Conservation (phyloP, 2,329 filamentous ascomycete species). For the Trichoderma afroharzianum region DNA sequence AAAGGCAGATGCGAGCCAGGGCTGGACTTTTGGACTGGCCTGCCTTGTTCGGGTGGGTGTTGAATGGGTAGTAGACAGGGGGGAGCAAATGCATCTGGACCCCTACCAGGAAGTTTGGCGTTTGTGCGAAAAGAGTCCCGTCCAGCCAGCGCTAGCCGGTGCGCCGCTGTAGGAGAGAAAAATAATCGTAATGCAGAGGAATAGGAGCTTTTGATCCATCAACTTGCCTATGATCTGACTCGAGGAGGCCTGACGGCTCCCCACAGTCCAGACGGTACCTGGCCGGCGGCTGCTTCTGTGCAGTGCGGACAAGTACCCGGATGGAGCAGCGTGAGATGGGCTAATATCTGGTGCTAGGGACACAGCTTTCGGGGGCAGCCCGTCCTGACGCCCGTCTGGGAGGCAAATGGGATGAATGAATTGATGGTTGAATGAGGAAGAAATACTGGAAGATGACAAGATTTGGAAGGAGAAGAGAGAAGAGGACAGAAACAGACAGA, state of each 20-base stretch:
- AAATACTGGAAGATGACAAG: not conserved
- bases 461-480: not conserved
- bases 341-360: not conserved
- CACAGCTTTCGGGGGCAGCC: not conserved
- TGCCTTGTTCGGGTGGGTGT: conserved; percentile 1
- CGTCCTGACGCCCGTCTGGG: not conserved
- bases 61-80: not conserved
- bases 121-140: not conserved
- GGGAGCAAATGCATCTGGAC: not conserved
- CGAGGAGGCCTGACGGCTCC: not conserved
- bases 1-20: not conserved
- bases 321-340: not conserved
- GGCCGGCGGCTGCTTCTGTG: not conserved
- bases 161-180: not conserved
- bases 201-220: not conserved
- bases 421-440: not conserved
- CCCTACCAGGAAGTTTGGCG: not conserved
- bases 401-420: not conserved
- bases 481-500: not conserved
- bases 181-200: not conserved
- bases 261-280: not conserved
- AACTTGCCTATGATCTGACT: not conserved
- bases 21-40: not conserved
- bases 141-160: not conserved
- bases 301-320: not conserved